Conservation (phyloP, 2,329 filamentous ascomycete genomes). For the Cladosporium oxysporum region DNA sequence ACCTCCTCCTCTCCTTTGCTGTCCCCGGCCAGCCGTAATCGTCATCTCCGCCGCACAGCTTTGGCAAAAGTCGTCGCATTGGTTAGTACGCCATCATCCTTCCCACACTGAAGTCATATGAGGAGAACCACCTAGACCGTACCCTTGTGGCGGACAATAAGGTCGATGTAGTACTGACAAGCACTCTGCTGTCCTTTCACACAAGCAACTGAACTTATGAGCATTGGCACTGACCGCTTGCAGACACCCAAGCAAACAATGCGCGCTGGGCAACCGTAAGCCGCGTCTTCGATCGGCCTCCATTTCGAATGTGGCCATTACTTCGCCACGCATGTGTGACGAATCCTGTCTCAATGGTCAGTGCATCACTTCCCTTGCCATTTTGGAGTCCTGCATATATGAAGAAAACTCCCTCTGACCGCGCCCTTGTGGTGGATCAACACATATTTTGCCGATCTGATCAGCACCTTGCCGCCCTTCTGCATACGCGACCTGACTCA, state of each 20-base stretch:
- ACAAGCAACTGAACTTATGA: no score
- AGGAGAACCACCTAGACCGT: neutral
- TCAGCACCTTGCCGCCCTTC: neutral
- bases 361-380: neutral
- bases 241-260: neutral
- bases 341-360: neutral
- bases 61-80: neutral
- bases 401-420: neutral
- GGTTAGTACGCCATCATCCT: neutral
- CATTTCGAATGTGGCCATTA: neutral
- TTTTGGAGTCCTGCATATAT: neutral
- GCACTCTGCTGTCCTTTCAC: no score
- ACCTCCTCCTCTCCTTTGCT: neutral
- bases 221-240: no score
- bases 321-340: neutral
- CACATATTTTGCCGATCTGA: neutral
- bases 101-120: neutral
- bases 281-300: neutral
- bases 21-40: no score
- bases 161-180: neutral
- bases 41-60: neutral
- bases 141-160: neutral
- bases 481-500: neutral
- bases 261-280: slow-evolving; percentile 1
- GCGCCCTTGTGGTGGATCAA: neutral